Conservation (phyloP, 1,139 yeast species). For the Saccharomycopsis hybrid region DNA sequence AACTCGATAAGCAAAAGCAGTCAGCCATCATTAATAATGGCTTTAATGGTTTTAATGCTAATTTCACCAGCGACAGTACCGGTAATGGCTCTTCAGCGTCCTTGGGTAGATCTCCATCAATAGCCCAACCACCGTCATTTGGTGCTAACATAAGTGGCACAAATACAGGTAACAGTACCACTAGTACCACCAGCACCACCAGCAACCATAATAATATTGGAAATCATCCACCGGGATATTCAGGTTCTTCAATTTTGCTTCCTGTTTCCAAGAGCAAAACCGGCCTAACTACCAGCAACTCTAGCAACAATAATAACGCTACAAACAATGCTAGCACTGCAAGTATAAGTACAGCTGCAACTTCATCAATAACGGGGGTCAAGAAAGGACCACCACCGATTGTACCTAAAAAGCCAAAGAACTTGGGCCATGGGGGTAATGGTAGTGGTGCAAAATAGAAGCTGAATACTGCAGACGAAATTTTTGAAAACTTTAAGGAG, state of each 20-base stretch:
- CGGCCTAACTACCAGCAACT: not conserved
- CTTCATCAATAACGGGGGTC: not conserved
- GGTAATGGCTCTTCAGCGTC: not conserved
- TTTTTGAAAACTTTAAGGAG: no score
- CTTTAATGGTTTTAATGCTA: not conserved
- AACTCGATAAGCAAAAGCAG: not conserved
- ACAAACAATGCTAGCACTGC: not conserved
- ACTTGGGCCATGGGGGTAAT: conserved; percentile 1
- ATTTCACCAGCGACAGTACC: not conserved
- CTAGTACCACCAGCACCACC: not conserved
- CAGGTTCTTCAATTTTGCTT: conserved; percentile 15
- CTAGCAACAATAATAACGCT: not conserved
- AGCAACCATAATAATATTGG: not conserved
- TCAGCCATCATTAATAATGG: not conserved
- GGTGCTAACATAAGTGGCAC: no score
- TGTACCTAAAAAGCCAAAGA: conserved; percentile 19
- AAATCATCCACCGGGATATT: conserved; percentile 14
- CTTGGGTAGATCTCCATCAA: conserved; percentile 23
- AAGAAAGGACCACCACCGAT: conserved; percentile 8
- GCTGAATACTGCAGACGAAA: no score
- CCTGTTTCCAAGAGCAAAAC: conserved; percentile 23
- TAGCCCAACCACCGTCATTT: not conserved
- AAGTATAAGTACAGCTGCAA: not conserved
- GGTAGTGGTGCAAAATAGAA: no score
- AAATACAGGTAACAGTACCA: no score